Evolutionary conservation across 2,329 filamentous ascomycete species (phyloP).

Genomic region (Berkeleyomyces basicola): DNA sequence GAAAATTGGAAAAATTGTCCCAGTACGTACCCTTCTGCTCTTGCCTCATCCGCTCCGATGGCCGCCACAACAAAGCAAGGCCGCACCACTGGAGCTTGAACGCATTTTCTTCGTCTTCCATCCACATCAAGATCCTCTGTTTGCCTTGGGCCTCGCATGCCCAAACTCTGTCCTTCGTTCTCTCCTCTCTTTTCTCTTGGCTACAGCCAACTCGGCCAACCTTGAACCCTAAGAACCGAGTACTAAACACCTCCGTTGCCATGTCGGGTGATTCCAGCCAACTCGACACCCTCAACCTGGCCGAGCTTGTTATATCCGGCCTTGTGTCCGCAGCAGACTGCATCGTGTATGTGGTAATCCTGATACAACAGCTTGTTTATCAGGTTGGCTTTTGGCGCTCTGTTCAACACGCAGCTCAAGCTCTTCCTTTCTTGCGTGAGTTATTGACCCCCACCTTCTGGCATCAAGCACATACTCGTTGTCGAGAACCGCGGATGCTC

Average conservation of each 20-base stretch:
- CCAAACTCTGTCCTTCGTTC: no score
- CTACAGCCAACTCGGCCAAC: not conserved
- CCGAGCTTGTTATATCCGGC: not conserved
- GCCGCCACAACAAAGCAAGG: no score
- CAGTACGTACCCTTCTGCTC: no score
- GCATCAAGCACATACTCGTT: not conserved
- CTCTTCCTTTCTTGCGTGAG: constrained; percentile 55
- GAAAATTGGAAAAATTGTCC: no score
- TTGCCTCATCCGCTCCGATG: no score
- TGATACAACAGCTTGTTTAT: constrained; percentile 9
- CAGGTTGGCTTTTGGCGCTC: constrained; percentile 7
- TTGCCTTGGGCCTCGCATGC: no score
- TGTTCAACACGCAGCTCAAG: constrained; percentile 17
- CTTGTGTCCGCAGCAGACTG: not conserved
- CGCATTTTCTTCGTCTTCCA: no score
- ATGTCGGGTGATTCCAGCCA: not conserved
- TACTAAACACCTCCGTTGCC: not conserved
- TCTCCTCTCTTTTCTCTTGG: no score
- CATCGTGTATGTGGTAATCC: constrained; percentile 5
- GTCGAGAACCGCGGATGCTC: no score
- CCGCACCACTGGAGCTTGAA: no score
- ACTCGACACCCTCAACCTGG: not conserved
- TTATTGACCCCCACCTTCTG: not conserved
- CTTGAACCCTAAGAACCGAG: not conserved
- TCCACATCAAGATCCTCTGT: no score